These are phyloP conservation scores for Oryza glaberrima DNA, from an alignment of 176 grass and related monocot species.

Conservation along the genomic window DNA sequence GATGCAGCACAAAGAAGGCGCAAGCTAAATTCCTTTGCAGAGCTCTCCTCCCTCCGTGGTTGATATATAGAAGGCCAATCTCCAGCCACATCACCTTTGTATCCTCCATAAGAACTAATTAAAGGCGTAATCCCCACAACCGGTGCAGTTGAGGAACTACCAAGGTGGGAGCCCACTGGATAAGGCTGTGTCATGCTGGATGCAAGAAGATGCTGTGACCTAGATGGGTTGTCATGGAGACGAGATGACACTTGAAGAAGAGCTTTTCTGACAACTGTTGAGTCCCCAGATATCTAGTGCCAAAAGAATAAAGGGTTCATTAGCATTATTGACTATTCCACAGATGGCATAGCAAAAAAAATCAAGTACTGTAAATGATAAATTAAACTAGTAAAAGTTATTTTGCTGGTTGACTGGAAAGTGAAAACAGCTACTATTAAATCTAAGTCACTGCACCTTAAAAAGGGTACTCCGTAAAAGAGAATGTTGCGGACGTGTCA, in stretches of 20 bases:
- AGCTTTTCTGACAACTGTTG: constrained; percentile 77
- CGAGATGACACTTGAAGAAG: constrained; percentile 83
- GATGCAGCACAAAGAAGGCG: constrained; percentile 74
- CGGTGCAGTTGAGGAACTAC: constrained; percentile 59
- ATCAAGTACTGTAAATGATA: not conserved
- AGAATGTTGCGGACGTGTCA: not conserved
- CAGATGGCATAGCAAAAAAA: not conserved
- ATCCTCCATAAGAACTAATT: constrained; percentile 71
- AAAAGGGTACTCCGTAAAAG: not conserved
- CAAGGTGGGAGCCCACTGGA: constrained; percentile 55
- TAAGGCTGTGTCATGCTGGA: constrained; percentile 56
- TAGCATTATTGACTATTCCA: constrained; percentile 20
- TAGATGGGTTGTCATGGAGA: constrained; percentile 94
- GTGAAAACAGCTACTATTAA: not conserved
- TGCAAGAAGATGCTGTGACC: constrained; percentile 71
- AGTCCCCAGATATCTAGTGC: constrained; percentile 78
- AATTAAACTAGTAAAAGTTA: not conserved
- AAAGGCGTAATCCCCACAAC: constrained; percentile 66
- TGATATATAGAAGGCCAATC: constrained; percentile 85
- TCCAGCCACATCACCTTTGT: constrained; percentile 65
- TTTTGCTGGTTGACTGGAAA: not conserved
- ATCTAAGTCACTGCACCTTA: not conserved
- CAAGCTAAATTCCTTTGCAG: constrained; percentile 85
- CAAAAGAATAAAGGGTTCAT: constrained; percentile 10
- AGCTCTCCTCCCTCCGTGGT: constrained; percentile 70